Evolutionary conservation across 352 stramenopile species (phyloP).

Genomic region (Plasmopara halstedii): DNA sequence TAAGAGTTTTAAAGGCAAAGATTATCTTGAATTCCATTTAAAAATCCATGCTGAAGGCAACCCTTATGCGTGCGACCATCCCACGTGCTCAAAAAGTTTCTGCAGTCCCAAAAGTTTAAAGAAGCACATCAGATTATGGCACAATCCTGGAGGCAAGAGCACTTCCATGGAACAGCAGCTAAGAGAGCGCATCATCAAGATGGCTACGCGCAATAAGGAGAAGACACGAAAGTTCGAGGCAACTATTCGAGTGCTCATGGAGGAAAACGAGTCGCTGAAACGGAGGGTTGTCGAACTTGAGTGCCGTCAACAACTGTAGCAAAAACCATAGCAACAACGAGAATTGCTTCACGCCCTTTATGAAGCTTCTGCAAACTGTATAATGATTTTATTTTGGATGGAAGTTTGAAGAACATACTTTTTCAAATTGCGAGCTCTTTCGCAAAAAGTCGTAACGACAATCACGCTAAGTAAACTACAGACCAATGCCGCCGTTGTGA

Average conservation of each 20-base stretch:
- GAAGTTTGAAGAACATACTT: too few species aligned
- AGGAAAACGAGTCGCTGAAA: slow-evolving; percentile 69
- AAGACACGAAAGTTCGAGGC: slow-evolving; percentile 75
- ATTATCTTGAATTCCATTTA: slow-evolving; percentile 81
- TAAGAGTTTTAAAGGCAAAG: slow-evolving; percentile 86
- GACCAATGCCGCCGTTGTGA: too few species aligned
- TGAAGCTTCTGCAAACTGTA: too few species aligned
- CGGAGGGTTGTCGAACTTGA: slow-evolving; percentile 59
- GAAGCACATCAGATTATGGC: slow-evolving; percentile 78
- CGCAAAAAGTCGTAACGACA: too few species aligned
- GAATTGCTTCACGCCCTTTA: too few species aligned
- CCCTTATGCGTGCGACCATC: slow-evolving; percentile 72
- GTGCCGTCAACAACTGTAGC: not conserved
- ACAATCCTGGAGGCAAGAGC: slow-evolving; percentile 74
- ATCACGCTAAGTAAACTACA: too few species aligned
- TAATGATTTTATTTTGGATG: too few species aligned
- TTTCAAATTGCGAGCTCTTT: too few species aligned
- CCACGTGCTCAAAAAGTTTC: slow-evolving; percentile 78
- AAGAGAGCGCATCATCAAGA: slow-evolving; percentile 79
- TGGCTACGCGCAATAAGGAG: slow-evolving; percentile 77
- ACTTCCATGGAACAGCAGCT: slow-evolving; percentile 83
- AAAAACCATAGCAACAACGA: not conserved
- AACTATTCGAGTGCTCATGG: slow-evolving; percentile 70
- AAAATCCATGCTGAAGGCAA: slow-evolving; percentile 80
- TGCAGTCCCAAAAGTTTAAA: slow-evolving; percentile 80